Conservation (phyloP, 805 yeast genomes). For the Diddensiella transvaalensis region DNA sequence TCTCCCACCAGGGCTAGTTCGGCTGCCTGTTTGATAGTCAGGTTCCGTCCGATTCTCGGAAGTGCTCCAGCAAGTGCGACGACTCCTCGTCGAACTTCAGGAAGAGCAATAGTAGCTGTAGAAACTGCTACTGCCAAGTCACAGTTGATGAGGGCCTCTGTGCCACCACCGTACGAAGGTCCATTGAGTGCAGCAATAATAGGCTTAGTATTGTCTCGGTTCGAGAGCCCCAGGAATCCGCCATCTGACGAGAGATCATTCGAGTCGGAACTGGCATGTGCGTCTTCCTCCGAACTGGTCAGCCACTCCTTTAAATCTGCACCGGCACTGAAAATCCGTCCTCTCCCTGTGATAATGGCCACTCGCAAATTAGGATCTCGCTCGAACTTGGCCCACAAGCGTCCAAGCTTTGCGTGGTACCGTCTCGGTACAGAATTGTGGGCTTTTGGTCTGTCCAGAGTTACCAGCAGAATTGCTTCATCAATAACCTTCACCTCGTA, state of each 20-base stretch:
- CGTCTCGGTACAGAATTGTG: conserved; percentile 21
- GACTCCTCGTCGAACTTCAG: conserved; percentile 28
- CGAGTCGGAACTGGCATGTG: background rate
- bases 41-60: conserved; percentile 25
- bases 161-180: conserved; percentile 29
- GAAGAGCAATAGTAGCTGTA: conserved; percentile 24
- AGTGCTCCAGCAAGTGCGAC: conserved; percentile 29
- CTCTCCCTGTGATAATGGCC: conserved; percentile 28
- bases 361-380: conserved; percentile 18
- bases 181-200: conserved; percentile 30
- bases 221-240: conserved; percentile 28
- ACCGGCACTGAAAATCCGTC: conserved; percentile 30
- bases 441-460: conserved; percentile 20
- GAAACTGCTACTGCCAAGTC: conserved; percentile 27
- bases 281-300: conserved; percentile 5
- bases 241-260: conserved; percentile 3
- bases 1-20: conserved; percentile 28
- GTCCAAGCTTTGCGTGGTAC: conserved; percentile 17
- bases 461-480: conserved; percentile 18
- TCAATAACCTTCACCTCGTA: conserved; percentile 18
- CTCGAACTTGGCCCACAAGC: conserved; percentile 24
- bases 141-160: conserved; percentile 28
- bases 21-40: conserved; percentile 25
- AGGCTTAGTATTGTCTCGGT: conserved; percentile 25
- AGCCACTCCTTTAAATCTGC: conserved; percentile 28